Percentiles rank a stretch among this genome's conserved stretches.
Evolutionary conservation across 768 basidiomycete genomes (phyloP).

Genomic region (Obba rivulosa): DNA sequence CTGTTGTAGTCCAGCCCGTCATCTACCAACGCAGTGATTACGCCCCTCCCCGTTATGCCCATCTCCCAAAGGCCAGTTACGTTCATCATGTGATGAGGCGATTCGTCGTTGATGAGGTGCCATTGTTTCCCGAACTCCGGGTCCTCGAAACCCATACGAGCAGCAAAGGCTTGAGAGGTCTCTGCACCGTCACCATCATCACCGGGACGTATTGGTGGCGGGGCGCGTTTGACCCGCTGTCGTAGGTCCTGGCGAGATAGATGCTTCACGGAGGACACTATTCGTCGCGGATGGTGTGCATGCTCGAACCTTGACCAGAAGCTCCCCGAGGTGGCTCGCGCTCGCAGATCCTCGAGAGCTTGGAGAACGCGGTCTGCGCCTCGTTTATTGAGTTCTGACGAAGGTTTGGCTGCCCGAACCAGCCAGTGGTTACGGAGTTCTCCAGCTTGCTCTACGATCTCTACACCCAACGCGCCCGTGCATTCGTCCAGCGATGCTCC

Average conservation of each 20-base stretch:
- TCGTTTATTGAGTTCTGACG: slow-evolving; percentile 27
- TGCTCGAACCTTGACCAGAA: slow-evolving; percentile 37
- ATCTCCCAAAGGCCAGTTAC: slow-evolving; percentile 89
- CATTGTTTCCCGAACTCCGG: slow-evolving; percentile 85
- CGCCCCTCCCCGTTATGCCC: slow-evolving; percentile 82
- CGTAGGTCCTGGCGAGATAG: slow-evolving; percentile 61
- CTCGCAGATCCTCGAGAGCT: slow-evolving; percentile 40
- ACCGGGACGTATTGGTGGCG: slow-evolving; percentile 45
- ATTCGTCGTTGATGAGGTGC: slow-evolving; percentile 90
- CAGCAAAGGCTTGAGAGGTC: slow-evolving; percentile 44
- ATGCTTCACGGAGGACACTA: slow-evolving; percentile 54
- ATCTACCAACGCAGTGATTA: slow-evolving; percentile 87
- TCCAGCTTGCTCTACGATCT: slow-evolving; percentile 85
- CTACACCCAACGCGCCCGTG: slow-evolving; percentile 58
- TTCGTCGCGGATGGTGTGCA: slow-evolving; percentile 25
- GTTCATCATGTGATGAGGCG: slow-evolving; percentile 83
- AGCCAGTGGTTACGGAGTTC: slow-evolving; percentile 82
- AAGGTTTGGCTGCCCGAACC: slow-evolving; percentile 50
- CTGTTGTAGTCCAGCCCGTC: slow-evolving; percentile 92
- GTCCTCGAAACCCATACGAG: slow-evolving; percentile 66
- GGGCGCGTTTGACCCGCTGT: slow-evolving; percentile 68
- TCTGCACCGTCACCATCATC: slow-evolving; percentile 22
- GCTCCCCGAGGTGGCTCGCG: slow-evolving; percentile 14
- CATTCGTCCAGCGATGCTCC: slow-evolving; percentile 56
- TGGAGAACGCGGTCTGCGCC: slow-evolving; percentile 44